A percentile compares a stretch with the other conserved stretches of the same genome.
Conservation (phyloP, 345 rosid genomes). For the Arabidopsis arenosa region DNA sequence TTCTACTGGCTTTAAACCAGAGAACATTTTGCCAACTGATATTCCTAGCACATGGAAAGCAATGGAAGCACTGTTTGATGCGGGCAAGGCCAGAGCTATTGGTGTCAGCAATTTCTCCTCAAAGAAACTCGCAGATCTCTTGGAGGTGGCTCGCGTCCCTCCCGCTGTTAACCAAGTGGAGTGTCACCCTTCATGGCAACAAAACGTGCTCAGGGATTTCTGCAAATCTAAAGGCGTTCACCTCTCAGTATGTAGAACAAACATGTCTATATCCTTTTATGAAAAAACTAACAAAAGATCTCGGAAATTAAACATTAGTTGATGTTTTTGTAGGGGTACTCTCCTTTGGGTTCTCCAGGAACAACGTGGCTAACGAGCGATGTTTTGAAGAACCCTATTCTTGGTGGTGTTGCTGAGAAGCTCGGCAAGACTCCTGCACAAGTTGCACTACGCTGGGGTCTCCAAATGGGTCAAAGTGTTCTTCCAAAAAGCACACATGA, state of each 20-base stretch:
- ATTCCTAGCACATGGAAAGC: conserved; percentile 82
- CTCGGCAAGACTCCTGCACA: conserved; percentile 83
- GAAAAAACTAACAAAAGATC: background rate
- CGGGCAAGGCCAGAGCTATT: conserved; percentile 72
- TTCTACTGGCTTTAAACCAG: conserved; percentile 58
- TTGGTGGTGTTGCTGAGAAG: conserved; percentile 60
- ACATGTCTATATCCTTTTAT: background rate
- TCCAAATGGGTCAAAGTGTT: conserved; percentile 87
- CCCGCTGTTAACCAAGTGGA: conserved; percentile 91
- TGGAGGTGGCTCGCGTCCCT: conserved; percentile 69
- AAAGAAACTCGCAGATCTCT: conserved; percentile 74
- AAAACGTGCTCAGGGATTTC: conserved; percentile 58
- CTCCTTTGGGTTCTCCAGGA: conserved; percentile 89
- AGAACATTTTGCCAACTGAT: conserved; percentile 60
- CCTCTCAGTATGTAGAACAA: conserved; percentile 48
- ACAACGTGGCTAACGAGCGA: conserved; percentile 65
- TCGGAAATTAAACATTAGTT: background rate
- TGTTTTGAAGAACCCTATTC: conserved; percentile 60
- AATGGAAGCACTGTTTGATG: conserved; percentile 71
- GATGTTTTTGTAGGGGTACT: conserved; percentile 64
- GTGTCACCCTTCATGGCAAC: conserved; percentile 87
- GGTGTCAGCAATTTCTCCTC: conserved; percentile 91
- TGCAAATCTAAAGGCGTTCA: conserved; percentile 86
- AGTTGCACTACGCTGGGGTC: conserved; percentile 85
- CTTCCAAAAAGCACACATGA: conserved; percentile 81